Percentiles rank a stretch among this genome's conserved stretches.
Evolutionary conservation across 306 rosid species (phyloP).

Genomic region (Notholithocarpus densiflorus): DNA sequence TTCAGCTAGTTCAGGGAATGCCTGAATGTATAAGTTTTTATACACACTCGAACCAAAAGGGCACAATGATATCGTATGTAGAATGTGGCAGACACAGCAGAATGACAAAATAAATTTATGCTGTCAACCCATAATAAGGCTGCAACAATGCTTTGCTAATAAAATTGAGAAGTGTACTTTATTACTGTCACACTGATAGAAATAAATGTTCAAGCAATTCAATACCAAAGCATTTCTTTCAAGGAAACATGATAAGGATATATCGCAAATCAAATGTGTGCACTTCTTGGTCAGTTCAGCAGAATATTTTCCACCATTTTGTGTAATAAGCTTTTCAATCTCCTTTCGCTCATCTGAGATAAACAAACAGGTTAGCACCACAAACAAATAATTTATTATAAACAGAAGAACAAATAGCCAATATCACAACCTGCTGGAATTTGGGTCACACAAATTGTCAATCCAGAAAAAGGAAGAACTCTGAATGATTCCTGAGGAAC

Average conservation of each 20-base stretch:
- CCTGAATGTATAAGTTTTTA: background rate
- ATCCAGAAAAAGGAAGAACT: conserved; percentile 88
- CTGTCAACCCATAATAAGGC: background rate
- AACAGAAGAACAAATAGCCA: conserved; percentile 29
- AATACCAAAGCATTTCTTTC: conserved; percentile 17
- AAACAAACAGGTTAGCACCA: conserved; percentile 32
- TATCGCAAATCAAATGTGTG: conserved; percentile 85
- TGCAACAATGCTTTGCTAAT: background rate
- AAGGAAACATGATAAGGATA: conserved; percentile 61
- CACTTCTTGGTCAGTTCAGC: conserved; percentile 81
- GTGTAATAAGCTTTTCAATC: conserved; percentile 62
- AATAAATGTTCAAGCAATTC: conserved; percentile 15
- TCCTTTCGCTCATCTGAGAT: conserved; percentile 74
- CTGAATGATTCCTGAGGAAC: conserved; percentile 87
- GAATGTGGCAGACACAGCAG: background rate
- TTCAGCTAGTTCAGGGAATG: background rate
- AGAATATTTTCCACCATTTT: conserved; percentile 90
- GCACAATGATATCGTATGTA: background rate
- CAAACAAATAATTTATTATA: conserved; percentile 18
- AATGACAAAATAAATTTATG: conserved; percentile 18
- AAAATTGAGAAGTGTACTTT: background rate
- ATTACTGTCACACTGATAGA: background rate
- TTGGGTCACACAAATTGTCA: conserved; percentile 80
- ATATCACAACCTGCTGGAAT: conserved; percentile 67
- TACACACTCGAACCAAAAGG: background rate